phyloP scores from a whole-genome alignment of 148 eudicot species.

The Cornus kousa region DNA sequence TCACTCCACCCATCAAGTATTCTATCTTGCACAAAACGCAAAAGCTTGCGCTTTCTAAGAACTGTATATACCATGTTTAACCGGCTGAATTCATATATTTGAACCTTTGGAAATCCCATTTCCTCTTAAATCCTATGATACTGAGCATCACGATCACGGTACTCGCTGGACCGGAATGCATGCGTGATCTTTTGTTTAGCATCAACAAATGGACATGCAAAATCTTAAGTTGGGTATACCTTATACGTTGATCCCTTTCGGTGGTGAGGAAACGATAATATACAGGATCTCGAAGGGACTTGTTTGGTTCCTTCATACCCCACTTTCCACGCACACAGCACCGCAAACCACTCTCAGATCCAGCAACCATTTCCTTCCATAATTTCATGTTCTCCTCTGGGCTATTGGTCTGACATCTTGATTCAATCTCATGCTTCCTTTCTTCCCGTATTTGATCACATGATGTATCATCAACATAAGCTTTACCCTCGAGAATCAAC shows the following conservation, averaged over 20 bases:
- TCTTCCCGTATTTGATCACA: conserved; percentile 91
- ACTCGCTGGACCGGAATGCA: conserved; percentile 91
- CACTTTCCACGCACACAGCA: conserved; percentile 93
- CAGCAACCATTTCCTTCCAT: conserved; percentile 91
- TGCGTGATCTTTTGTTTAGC: conserved; percentile 89
- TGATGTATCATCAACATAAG: conserved; percentile 95
- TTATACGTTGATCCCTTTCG: conserved; percentile 75
- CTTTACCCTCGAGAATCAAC: conserved; percentile 72
- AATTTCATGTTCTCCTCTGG: conserved; percentile 62
- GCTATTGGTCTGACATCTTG: conserved; percentile 55
- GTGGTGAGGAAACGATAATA: conserved; percentile 76
- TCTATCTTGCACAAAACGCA: conserved; percentile 93
- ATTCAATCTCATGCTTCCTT: conserved; percentile 92
- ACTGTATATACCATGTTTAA: conserved; percentile 94
- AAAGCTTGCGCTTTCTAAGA: conserved; percentile 95
- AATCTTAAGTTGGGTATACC: conserved; percentile 96
- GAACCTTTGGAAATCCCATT: conserved; percentile 82
- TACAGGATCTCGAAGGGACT: conserved; percentile 86
- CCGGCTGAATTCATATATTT: conserved; percentile 88
- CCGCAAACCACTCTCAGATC: conserved; percentile 78
- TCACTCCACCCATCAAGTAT: conserved; percentile 98
- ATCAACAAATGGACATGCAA: conserved; percentile 99
- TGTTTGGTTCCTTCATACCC: conserved; percentile 95
- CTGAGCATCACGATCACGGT: conserved; percentile 97
- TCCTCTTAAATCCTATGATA: conserved; percentile 83